phyloP scores from a whole-genome alignment of 2,329 filamentous ascomycete species.

The Microcyclospora pomicola region DNA sequence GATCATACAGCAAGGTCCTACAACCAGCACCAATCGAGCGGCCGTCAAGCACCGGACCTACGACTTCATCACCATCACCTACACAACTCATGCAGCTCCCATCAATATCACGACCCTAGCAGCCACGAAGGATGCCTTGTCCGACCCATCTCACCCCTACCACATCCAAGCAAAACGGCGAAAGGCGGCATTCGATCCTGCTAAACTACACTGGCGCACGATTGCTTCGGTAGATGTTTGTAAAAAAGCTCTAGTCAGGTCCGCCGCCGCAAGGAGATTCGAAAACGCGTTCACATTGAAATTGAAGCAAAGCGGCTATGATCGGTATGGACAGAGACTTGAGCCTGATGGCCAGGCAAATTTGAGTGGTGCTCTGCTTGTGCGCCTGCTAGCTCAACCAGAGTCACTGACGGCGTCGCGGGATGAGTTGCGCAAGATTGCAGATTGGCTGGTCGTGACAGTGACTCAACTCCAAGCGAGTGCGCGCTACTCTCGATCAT shows the following conservation, averaged over 20 bases:
- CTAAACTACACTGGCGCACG: conserved; percentile 37
- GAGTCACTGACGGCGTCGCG: background rate
- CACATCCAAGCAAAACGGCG: conserved; percentile 21
- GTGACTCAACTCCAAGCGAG: background rate
- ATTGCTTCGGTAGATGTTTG: conserved; percentile 18
- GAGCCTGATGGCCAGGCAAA: conserved; percentile 3
- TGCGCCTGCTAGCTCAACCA: background rate
- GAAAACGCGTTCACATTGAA: conserved; percentile 32
- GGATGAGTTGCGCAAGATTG: background rate
- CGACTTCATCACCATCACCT: conserved; percentile 8
- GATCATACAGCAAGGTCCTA: conserved; percentile 1
- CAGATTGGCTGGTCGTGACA: background rate
- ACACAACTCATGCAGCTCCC: conserved; percentile 11
- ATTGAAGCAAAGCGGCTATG: conserved; percentile 31
- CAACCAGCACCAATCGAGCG: conserved; percentile 1
- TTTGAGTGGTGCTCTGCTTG: conserved; percentile 8
- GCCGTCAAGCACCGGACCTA: background rate
- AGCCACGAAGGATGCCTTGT: conserved; percentile 9
- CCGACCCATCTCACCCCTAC: conserved; percentile 17
- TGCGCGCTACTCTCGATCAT: background rate
- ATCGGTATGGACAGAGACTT: conserved; percentile 20
- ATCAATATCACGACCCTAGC: conserved; percentile 17
- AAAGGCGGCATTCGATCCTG: conserved; percentile 15
- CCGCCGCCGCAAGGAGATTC: conserved; percentile 30
- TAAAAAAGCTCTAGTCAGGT: conserved; percentile 34